Conservation (phyloP, 75 land plant species). For the Cunninghamia lanceolata region DNA sequence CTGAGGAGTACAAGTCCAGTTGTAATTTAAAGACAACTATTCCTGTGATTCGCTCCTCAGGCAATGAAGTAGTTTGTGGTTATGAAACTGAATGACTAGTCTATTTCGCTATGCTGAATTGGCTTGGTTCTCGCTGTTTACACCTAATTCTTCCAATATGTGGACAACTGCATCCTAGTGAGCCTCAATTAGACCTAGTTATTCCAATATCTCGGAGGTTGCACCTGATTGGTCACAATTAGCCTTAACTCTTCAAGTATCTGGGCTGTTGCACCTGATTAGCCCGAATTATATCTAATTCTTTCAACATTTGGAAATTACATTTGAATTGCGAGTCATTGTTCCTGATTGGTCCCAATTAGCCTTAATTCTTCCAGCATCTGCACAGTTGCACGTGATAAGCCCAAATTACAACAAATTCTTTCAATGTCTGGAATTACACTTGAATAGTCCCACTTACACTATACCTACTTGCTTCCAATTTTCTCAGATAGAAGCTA, state of each 20-base stretch:
- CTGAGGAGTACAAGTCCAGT: not conserved
- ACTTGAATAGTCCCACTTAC: too few species aligned
- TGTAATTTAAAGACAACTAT: not conserved
- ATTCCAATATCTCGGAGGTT: not conserved
- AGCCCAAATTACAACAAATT: not conserved
- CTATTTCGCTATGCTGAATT: not conserved
- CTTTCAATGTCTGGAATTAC: not conserved
- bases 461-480: too few species aligned
- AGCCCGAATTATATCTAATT: not conserved
- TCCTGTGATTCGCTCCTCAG: not conserved
- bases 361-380: not conserved
- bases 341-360: too few species aligned
- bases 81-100: not conserved
- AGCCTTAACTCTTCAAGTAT: not conserved
- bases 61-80: not conserved
- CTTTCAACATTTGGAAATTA: not conserved
- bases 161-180: not conserved
- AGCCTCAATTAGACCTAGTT: not conserved
- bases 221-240: not conserved
- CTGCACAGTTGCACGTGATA: not conserved
- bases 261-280: not conserved
- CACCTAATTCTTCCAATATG: not conserved
- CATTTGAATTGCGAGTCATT: too few species aligned
- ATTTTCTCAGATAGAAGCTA: not conserved
- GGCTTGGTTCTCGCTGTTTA: not conserved